These are phyloP conservation scores for Ramalina intermedia DNA, from an alignment of 495 filamentous ascomycete genomes.

Conservation along the genomic window DNA sequence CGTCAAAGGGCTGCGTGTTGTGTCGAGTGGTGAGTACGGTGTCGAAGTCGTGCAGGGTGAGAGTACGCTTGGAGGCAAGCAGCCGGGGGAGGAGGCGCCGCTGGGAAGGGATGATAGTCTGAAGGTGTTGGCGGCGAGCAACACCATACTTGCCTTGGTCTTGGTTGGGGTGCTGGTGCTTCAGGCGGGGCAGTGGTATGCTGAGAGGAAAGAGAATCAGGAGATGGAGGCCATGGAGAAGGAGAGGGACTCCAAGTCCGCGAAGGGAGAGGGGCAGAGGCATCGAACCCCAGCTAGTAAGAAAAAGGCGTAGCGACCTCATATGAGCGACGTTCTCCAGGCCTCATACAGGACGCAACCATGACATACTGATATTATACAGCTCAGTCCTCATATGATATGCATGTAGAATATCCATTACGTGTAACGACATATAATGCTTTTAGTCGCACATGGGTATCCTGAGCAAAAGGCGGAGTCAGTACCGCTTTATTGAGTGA, in stretches of 20 bases:
- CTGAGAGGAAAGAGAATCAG: conserved; percentile 77
- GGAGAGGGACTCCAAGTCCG: conserved; percentile 35
- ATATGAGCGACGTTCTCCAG: neutral
- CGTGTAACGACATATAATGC: too few relatives aligned
- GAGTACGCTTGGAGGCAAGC: neutral
- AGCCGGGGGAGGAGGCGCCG: conserved; percentile 27
- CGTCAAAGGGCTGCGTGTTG: conserved; percentile 76
- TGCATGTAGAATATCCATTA: too few relatives aligned
- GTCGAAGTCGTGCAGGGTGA: conserved; percentile 30
- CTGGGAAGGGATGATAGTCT: conserved; percentile 71
- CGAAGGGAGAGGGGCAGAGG: conserved; percentile 16
- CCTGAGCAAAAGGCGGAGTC: too few relatives aligned
- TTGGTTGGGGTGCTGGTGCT: conserved; percentile 80
- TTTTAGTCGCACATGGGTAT: too few relatives aligned
- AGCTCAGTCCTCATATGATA: too few relatives aligned
- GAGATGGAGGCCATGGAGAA: conserved; percentile 51
- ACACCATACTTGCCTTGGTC: conserved; percentile 86
- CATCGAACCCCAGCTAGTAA: conserved; percentile 11
- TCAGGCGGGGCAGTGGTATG: conserved; percentile 98
- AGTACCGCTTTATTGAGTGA: too few relatives aligned
- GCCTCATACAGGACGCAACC: neutral
- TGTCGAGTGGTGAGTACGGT: conserved; percentile 41
- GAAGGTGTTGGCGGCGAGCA: conserved; percentile 84
- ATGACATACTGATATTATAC: too few relatives aligned
- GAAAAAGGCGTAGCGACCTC: conserved; percentile 16